Evolutionary conservation across 2,329 filamentous ascomycete genomes (phyloP).

Genomic region (Cladophialophora exuberans): DNA sequence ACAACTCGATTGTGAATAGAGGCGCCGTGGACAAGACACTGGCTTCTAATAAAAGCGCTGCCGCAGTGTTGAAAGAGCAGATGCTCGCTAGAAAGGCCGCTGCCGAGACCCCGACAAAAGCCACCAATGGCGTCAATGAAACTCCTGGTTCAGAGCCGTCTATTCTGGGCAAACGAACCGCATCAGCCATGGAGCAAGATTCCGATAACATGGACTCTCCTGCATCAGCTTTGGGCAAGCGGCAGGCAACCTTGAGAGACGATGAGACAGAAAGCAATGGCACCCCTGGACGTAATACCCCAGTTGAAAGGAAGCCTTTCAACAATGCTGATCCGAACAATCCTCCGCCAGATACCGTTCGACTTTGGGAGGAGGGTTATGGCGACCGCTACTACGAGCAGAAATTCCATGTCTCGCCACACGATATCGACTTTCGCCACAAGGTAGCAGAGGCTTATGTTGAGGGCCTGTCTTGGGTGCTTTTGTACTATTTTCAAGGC

Average conservation of each 20-base stretch:
- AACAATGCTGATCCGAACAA: conserved; percentile 38
- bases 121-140: conserved; percentile 37
- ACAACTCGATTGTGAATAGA: conserved; percentile 85
- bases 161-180: conserved; percentile 6
- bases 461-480: conserved; percentile 91
- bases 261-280: conserved; percentile 52
- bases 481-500: conserved; percentile 96
- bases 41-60: conserved; percentile 89
- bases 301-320: conserved; percentile 48
- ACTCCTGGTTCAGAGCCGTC: conserved; percentile 20
- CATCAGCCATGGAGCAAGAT: conserved; percentile 2
- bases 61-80: conserved; percentile 81
- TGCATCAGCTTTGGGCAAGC: conserved; percentile 67
- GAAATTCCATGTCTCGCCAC: conserved; percentile 84
- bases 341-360: conserved; percentile 74
- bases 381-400: conserved; percentile 95
- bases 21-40: conserved; percentile 69
- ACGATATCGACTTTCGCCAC: conserved; percentile 83
- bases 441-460: conserved; percentile 90
- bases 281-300: conserved; percentile 64
- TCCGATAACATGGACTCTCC: conserved; percentile 34
- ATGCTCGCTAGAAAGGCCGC: conserved; percentile 56
- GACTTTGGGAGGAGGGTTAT: conserved; percentile 94
- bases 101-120: conserved; percentile 40
- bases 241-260: conserved; percentile 74